These are phyloP conservation scores for Viola pubescens DNA, from an alignment of 441 rosid genomes.

Conservation along the genomic window DNA sequence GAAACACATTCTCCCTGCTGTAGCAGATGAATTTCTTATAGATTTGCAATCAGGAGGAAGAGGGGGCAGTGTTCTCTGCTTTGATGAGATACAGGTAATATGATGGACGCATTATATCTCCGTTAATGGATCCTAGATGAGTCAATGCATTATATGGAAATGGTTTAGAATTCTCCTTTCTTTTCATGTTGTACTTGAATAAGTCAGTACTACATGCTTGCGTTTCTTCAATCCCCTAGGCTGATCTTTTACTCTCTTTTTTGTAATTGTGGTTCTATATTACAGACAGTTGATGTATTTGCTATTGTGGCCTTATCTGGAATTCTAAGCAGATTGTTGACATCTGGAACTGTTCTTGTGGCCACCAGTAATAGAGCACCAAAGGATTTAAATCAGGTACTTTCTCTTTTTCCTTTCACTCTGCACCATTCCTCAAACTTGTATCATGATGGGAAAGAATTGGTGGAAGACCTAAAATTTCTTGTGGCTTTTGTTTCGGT, in stretches of 20 bases:
- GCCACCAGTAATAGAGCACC: conserved; percentile 94
- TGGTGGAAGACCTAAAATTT: not conserved
- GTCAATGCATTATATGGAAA: not conserved
- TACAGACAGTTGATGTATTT: conserved; percentile 93
- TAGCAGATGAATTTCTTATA: conserved; percentile 76
- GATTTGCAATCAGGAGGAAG: conserved; percentile 44
- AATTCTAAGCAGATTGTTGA: conserved; percentile 82
- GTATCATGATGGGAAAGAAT: not conserved
- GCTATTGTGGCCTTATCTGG: conserved; percentile 98
- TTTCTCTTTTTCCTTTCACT: conserved; percentile 1
- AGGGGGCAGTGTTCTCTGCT: conserved; percentile 92
- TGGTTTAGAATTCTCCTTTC: not conserved
- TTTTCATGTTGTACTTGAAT: conserved; percentile 6
- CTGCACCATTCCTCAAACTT: conserved; percentile 2
- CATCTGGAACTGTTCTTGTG: conserved; percentile 84
- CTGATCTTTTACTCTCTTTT: conserved; percentile 7
- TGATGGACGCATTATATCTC: conserved; percentile 3
- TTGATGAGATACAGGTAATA: conserved; percentile 88
- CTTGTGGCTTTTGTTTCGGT: not conserved
- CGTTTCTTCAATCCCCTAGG: not conserved
- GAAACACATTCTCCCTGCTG: conserved; percentile 83
- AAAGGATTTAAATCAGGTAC: conserved; percentile 82
- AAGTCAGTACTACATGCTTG: not conserved
- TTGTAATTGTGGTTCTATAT: conserved; percentile 32
- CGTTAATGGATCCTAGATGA: not conserved